phyloP scores from a whole-genome alignment of 495 filamentous ascomycete species.

The Xylaria acuta region DNA sequence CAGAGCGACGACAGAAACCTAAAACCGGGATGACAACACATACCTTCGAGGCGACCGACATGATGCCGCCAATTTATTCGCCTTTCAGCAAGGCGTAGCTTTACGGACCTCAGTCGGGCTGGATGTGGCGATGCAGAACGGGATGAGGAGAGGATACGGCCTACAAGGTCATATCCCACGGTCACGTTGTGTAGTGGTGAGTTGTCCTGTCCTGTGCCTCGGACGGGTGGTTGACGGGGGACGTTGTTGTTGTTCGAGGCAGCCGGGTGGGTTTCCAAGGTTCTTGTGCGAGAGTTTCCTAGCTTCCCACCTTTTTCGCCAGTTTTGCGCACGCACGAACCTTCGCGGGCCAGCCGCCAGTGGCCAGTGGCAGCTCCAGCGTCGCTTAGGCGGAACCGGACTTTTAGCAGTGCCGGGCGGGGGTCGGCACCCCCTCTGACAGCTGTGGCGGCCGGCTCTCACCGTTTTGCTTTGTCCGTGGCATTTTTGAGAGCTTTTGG shows the following conservation, averaged over 20 bases:
- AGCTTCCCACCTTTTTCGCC: constrained; percentile 19
- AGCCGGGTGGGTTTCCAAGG: background rate
- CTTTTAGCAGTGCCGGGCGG: background rate
- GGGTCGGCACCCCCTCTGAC: background rate
- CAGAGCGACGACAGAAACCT: background rate
- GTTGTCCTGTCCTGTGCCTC: constrained; percentile 15
- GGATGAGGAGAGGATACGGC: constrained; percentile 40
- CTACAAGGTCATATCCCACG: constrained; percentile 42
- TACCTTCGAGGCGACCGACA: constrained; percentile 71
- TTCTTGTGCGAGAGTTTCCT: constrained; percentile 9
- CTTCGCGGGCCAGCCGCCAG: background rate
- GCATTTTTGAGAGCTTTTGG: constrained; percentile 18
- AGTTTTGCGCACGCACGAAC: constrained; percentile 22
- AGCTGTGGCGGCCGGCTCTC: background rate
- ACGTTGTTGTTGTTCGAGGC: constrained; percentile 19
- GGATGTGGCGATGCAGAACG: constrained; percentile 36
- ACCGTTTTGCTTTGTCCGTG: constrained; percentile 20
- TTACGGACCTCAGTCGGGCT: constrained; percentile 40
- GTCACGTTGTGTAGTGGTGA: background rate
- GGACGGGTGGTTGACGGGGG: constrained; percentile 8
- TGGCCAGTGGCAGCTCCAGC: background rate
- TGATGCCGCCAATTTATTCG: constrained; percentile 58
- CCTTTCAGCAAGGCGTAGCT: constrained; percentile 55
- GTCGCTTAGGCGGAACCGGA: constrained; percentile 6
- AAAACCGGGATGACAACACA: constrained; percentile 20